Percentiles rank a stretch among this genome's conserved stretches.
phyloP scores from a whole-genome alignment of 441 rosid genomes.

The Euphorbia celastroides region DNA sequence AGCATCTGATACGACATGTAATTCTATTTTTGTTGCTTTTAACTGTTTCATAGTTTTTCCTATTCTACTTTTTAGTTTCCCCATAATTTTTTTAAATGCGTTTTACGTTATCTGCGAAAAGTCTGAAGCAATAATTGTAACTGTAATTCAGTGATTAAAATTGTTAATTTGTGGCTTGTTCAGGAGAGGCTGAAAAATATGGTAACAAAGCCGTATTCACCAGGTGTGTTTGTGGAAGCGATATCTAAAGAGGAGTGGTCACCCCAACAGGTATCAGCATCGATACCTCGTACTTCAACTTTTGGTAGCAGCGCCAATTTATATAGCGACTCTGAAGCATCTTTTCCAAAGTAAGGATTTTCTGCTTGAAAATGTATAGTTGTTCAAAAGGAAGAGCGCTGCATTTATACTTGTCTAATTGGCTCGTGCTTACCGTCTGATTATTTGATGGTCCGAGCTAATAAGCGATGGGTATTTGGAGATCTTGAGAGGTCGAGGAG shows the following conservation, averaged over 20 bases:
- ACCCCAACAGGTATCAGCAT: constrained; percentile 48
- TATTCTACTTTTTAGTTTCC: background rate
- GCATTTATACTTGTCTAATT: background rate
- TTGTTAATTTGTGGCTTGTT: constrained; percentile 1
- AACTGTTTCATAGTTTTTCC: too few species aligned
- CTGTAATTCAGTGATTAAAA: background rate
- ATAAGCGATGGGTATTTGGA: background rate
- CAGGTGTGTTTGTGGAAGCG: constrained; percentile 39
- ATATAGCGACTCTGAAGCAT: background rate
- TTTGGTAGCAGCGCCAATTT: constrained; percentile 50
- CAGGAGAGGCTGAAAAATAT: constrained; percentile 72
- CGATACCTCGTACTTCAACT: constrained; percentile 46
- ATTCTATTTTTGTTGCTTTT: background rate
- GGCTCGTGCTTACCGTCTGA: background rate
- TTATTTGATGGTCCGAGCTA: background rate
- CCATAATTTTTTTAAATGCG: constrained; percentile 3
- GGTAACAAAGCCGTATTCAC: constrained; percentile 82
- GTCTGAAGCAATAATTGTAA: constrained; percentile 5
- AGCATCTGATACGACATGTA: constrained; percentile 13
- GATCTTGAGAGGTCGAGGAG: background rate
- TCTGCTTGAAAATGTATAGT: background rate
- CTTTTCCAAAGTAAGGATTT: background rate
- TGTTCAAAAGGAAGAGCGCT: background rate
- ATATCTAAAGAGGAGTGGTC: constrained; percentile 44
- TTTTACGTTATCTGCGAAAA: too few species aligned